phyloP scores from a whole-genome alignment of 345 rosid genomes.

The Moricandia moricandioides region DNA sequence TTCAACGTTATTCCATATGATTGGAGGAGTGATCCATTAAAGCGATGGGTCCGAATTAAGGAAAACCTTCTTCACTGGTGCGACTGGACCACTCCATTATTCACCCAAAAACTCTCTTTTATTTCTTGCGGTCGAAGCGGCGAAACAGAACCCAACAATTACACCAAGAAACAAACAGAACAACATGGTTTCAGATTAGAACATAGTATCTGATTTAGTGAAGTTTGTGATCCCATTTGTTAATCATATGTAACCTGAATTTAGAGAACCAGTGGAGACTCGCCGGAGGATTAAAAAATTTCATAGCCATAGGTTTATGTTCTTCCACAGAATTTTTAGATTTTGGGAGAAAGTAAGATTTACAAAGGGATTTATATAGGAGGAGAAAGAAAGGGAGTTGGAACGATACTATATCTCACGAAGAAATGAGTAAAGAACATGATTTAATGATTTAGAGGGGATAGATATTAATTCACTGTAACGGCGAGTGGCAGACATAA shows the following conservation, averaged over 20 bases:
- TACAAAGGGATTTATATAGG: background rate
- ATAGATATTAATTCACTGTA: background rate
- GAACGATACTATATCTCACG: background rate
- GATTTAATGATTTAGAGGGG: background rate
- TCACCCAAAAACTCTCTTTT: background rate
- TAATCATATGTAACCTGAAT: background rate
- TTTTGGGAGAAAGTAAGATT: background rate
- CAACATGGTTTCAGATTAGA: background rate
- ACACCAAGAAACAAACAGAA: background rate
- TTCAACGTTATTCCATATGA: background rate
- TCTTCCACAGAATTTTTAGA: background rate
- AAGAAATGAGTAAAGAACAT: background rate
- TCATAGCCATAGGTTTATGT: background rate
- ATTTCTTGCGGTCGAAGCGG: background rate
- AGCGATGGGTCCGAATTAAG: background rate
- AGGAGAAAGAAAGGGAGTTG: background rate
- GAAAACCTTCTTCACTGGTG: background rate
- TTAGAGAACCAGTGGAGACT: background rate
- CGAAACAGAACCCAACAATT: background rate
- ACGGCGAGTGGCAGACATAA: background rate
- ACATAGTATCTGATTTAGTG: background rate
- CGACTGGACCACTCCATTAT: background rate
- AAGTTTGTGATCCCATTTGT: no score
- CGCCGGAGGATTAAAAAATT: background rate
- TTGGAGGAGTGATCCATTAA: background rate